Conservation (phyloP, 768 basidiomycete genomes). For the Trametes sanguinea region DNA sequence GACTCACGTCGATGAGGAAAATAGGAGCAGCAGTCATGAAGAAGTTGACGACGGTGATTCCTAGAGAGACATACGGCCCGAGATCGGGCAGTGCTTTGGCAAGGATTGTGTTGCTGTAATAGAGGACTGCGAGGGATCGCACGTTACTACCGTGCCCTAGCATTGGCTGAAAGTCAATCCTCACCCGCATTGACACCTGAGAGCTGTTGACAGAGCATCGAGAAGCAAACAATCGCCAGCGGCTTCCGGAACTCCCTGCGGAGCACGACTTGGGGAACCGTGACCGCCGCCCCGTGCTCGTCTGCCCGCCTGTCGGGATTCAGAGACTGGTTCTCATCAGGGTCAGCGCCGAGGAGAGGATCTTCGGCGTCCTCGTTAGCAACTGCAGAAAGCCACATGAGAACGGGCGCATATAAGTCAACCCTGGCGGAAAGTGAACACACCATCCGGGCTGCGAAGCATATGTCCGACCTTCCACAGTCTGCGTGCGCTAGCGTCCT, state of each 20-base stretch:
- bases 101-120: slow-evolving; percentile 89
- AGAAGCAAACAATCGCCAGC: slow-evolving; percentile 64
- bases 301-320: slow-evolving; percentile 26
- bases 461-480: slow-evolving; percentile 53
- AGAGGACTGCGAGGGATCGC: slow-evolving; percentile 57
- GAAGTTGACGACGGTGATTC: slow-evolving; percentile 83
- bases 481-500: slow-evolving; percentile 43
- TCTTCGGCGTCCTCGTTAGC: slow-evolving; percentile 36
- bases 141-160: slow-evolving; percentile 1
- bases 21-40: slow-evolving; percentile 85
- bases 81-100: slow-evolving; percentile 75
- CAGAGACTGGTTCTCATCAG: slow-evolving; percentile 22
- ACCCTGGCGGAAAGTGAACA: neutral
- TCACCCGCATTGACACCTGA: slow-evolving; percentile 80
- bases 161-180: neutral
- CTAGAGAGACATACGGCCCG: slow-evolving; percentile 81
- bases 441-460: slow-evolving; percentile 17
- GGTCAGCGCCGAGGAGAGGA: slow-evolving; percentile 41
- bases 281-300: slow-evolving; percentile 40
- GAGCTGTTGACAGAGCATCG: slow-evolving; percentile 77
- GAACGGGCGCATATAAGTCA: neutral
- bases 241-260: slow-evolving; percentile 59
- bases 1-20: slow-evolving; percentile 76
- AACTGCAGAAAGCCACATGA: neutral
- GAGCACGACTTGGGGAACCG: slow-evolving; percentile 53